Conservation (phyloP, 2,329 filamentous ascomycete species). For the Claviceps capensis region DNA sequence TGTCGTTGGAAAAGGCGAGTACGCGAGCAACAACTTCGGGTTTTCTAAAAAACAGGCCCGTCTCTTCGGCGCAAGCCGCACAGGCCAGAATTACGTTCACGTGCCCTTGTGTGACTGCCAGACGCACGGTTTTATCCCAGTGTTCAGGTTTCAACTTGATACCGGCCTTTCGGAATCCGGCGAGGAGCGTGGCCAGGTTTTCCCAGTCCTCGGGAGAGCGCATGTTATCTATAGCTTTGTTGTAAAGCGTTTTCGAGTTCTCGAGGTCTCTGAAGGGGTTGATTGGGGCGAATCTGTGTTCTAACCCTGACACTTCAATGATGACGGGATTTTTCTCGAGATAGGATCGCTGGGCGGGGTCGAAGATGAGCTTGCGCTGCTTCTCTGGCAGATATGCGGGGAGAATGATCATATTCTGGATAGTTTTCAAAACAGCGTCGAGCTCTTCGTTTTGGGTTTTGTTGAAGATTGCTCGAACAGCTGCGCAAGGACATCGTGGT, state of each 20-base stretch:
- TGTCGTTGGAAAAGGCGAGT: slow-evolving; percentile 17
- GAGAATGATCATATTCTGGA: slow-evolving; percentile 47
- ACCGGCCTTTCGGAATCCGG: slow-evolving; percentile 31
- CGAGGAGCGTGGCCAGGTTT: slow-evolving; percentile 38
- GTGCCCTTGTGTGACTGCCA: slow-evolving; percentile 25
- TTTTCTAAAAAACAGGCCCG: slow-evolving; percentile 28
- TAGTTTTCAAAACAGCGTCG: slow-evolving; percentile 33
- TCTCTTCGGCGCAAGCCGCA: slow-evolving; percentile 31
- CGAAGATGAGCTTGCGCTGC: slow-evolving; percentile 41
- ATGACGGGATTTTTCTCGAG: slow-evolving; percentile 42
- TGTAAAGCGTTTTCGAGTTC: slow-evolving; percentile 25
- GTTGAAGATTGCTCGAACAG: slow-evolving; percentile 29
- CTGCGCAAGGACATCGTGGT: slow-evolving; percentile 11
- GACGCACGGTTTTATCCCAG: slow-evolving; percentile 27
- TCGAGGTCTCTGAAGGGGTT: slow-evolving; percentile 29
- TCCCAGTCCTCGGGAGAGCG: slow-evolving; percentile 33
- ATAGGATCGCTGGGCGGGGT: slow-evolving; percentile 28
- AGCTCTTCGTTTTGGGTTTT: slow-evolving; percentile 39
- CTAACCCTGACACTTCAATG: slow-evolving; percentile 44
- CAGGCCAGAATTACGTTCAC: slow-evolving; percentile 36
- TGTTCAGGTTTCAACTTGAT: slow-evolving; percentile 22
- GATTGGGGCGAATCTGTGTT: slow-evolving; percentile 36
- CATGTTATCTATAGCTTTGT: slow-evolving; percentile 30
- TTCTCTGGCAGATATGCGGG: slow-evolving; percentile 41
- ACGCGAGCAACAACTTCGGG: slow-evolving; percentile 24